Base-by-base conservation (phyloP, 1,284 basidiomycete genomes). In the Mrakiaceae sp. region DNA sequence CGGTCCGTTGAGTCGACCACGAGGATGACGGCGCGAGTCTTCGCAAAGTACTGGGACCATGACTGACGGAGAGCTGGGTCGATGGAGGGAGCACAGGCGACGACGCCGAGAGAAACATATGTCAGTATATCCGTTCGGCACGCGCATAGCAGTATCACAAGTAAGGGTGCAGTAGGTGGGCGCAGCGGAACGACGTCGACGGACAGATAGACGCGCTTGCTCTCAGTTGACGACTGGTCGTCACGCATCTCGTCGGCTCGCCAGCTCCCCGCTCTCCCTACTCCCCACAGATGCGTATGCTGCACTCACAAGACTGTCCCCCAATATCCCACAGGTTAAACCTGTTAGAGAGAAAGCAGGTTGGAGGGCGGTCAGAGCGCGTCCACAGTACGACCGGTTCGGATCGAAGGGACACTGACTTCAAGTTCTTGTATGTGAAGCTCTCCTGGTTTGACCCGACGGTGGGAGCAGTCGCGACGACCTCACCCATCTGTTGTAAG, bases 1-100 rank as follows among this genome's bases (percentile, higher is more conserved):
- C 74, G 69, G 71, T 81, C 79, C 65, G 76, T 79, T 68, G 77
- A 78, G 70, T 81, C 79, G 54, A 81, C 76, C 0, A 81, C 79
- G 57, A 80, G 73, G 57, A 81, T 79, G 54, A 81, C 76, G 3
- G 78, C 79, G 51, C 75, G 71, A 1, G 78, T 77, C 1, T 73
- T 72, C 6, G 71, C 67, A 56, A 78, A 78, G 70, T 79, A 80
- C 62, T 78, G 76, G 7, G 71, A 71, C 79, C 79, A 79, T 8
- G 68, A 69, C 2, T 70, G 69, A 39, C 79, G 71, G 40, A 80
- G 70, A 5, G 74, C 72, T 10, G 78, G 78, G 70, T 80, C 79
- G 0, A 79, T 79, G 5, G 78, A 79, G 2, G 44, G 0, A 57
- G 16, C 14, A 6, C 11, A 60, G 16, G n/a, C 39, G 27, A 42